Conservation (phyloP, 176 grass and related monocot genomes). For the Luzula sylvatica region DNA sequence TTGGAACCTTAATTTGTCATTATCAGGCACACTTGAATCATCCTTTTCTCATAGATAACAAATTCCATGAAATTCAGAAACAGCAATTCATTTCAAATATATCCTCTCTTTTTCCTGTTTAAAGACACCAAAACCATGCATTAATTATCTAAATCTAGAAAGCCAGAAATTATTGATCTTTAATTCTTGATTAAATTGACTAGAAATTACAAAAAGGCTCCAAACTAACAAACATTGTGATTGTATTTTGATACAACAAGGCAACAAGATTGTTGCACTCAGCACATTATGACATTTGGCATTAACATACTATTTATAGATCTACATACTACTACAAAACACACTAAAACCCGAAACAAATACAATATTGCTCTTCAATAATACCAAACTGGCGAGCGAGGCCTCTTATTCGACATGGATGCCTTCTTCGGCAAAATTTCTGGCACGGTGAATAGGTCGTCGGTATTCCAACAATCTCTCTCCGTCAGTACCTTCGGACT, state of each 20-base stretch:
- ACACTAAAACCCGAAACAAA: background rate
- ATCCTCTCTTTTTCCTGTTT: too few species aligned
- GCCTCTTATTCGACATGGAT: conserved; percentile 24
- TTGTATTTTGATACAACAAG: too few species aligned
- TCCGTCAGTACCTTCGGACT: conserved; percentile 9
- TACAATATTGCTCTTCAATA: conserved; percentile 23
- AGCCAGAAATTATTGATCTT: too few species aligned
- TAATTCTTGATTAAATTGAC: too few species aligned
- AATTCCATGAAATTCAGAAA: too few species aligned
- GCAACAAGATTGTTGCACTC: too few species aligned
- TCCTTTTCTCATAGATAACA: background rate
- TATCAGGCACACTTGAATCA: conserved; percentile 2
- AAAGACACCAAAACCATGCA: too few species aligned
- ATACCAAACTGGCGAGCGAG: conserved; percentile 42
- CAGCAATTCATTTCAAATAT: too few species aligned
- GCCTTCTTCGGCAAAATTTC: conserved; percentile 35
- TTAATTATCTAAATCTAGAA: too few species aligned
- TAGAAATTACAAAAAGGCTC: too few species aligned
- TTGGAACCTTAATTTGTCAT: conserved; percentile 8
- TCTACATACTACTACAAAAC: background rate
- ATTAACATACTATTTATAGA: background rate
- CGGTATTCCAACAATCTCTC: conserved; percentile 27
- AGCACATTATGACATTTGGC: background rate
- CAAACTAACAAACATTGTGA: too few species aligned
- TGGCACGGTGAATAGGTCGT: conserved; percentile 58